Evolutionary conservation across 2,329 filamentous ascomycete species (phyloP).

Genomic region (Hymenoscyphus scutula): DNA sequence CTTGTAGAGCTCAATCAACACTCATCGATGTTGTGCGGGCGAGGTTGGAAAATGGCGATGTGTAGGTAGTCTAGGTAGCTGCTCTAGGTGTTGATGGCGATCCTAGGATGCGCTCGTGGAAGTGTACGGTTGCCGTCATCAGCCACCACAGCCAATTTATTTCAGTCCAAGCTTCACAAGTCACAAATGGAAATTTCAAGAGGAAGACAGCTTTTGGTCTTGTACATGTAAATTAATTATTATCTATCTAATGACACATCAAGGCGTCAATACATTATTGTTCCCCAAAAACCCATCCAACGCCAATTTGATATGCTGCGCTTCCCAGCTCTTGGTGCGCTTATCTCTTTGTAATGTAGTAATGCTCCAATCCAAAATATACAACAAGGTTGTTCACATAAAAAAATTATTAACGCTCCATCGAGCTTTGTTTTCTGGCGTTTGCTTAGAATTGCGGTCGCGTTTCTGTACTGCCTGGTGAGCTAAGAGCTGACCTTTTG

Average conservation of each 20-base stretch:
- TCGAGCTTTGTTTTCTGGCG: not conserved
- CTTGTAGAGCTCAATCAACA: slow-evolving; percentile 28
- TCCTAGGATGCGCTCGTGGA: slow-evolving; percentile 15
- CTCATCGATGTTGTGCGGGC: slow-evolving; percentile 27
- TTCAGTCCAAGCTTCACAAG: not conserved
- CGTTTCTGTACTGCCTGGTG: slow-evolving; percentile 1
- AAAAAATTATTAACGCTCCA: slow-evolving; percentile 9
- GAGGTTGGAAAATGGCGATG: slow-evolving; percentile 17
- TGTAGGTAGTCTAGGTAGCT: slow-evolving; percentile 13
- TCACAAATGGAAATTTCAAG: not conserved
- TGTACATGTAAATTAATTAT: slow-evolving; percentile 4
- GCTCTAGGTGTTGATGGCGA: slow-evolving; percentile 14
- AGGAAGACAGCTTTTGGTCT: not conserved
- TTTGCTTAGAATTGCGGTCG: not conserved
- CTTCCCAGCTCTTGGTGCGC: slow-evolving; percentile 36
- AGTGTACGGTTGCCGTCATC: slow-evolving; percentile 21
- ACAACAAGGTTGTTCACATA: slow-evolving; percentile 3
- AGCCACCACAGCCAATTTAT: slow-evolving; percentile 14
- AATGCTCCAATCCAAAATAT: slow-evolving; percentile 10
- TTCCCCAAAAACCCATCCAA: slow-evolving; percentile 13
- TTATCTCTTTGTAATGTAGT: slow-evolving; percentile 6
- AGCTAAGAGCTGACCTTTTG: not conserved
- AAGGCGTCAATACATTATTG: slow-evolving; percentile 9
- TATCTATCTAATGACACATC: slow-evolving; percentile 7
- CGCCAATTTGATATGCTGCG: slow-evolving; percentile 25